Base-by-base conservation (phyloP, 129 eudicot genomes). In the Pulicaria dysenterica region DNA sequence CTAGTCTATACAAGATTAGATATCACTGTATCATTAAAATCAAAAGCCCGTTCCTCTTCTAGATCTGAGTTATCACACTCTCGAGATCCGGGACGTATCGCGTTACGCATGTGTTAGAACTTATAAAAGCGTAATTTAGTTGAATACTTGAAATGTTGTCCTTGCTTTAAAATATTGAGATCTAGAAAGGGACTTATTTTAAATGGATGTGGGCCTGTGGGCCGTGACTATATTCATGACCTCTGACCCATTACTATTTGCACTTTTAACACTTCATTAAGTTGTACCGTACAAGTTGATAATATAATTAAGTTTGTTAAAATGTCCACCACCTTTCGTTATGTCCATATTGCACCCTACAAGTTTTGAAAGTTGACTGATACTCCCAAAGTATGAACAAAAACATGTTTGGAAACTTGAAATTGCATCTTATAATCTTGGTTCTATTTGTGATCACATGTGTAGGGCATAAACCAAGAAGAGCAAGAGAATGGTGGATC, bases 401-500 rank as follows among this genome's bases (percentile, higher is more conserved):
- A 48, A 48, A 48, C 44, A 19, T 40, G 39, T 44, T 72, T 43
- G 14, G 13, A 1, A 31, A 13, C 1, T 34, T 37, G 13, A 14
- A 8, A 15, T 10, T 10, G 13, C 40, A 14, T 14, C 1, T 14
- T 19, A 50, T 15, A 49, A 3, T 19, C 15, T n/a, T n/a, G n/a
- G n/a, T n/a, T n/a, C n/a, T 17, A 12, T 37, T 24, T 6, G n/a
- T 39, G 14, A 37, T 63, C 6, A 61, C 14, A 15, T 69, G 45
- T 58, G 8, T 69, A 77, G 81, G 81, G 65, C 34, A 13, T 41
- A 46, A 70, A 49, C 14, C 49, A 51, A 0, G 64, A 64, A 3
- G 77, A 77, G 34, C 72, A 51, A 50, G 77, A 77, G 57, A 50
- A 60, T 70, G 76, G 64, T 44, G 92, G 82, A 14, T 49, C 67